Base-by-base conservation (phyloP, 2,329 filamentous ascomycete genomes). In the Penicillium hesseltinei region DNA sequence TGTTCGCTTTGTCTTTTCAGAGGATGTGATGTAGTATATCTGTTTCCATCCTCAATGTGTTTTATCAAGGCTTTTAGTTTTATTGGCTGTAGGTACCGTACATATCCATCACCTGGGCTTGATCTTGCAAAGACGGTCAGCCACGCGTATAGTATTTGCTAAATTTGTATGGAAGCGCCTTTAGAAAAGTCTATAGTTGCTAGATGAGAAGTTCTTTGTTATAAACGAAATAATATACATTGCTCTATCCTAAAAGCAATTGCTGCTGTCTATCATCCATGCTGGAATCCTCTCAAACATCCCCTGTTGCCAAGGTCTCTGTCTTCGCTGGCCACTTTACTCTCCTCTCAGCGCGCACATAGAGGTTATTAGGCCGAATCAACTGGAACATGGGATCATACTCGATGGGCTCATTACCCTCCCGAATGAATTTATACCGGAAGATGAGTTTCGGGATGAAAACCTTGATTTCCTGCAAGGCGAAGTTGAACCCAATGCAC, bases 361-460 rank as follows among this genome's bases (percentile, higher is more conserved):
- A 71, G 17, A 70, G 51, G 35, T 70, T 70, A 38, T 68, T 64
- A 4, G 67, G 67, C 17, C 68, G 54, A 31, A 70, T 67, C 35
- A 71, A 43, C 46, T 66, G 63, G 38, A 70, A 71, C 65, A 68
- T 67, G 5, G 68, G 69, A 52, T 70, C 69, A 23, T 71, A 70
- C 40, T 67, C 82, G 6, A 85, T 73, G 0, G 72, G 31, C 1
- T 75, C 80, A 5, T 82, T 75, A 4, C 77, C 76, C n/a, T 79
- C 82, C n/a, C 77, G 68, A 10, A 59, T 70, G 57, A 85, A 87
- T 54, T 81, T 74, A 66, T 88, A 87, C 8, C 84, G 76, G 56
- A 80, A 87, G 2, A 87, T 70, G 38, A 88, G 71, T 73, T 86
- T 83, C 1, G 79, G 75, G 60, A 88, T 35, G 35, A 73, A 69